A percentile compares a stretch with the other conserved stretches of the same genome.
These are phyloP conservation scores for Zoysia japonica DNA, from an alignment of 176 grass and related monocot genomes.

Conservation along the genomic window DNA sequence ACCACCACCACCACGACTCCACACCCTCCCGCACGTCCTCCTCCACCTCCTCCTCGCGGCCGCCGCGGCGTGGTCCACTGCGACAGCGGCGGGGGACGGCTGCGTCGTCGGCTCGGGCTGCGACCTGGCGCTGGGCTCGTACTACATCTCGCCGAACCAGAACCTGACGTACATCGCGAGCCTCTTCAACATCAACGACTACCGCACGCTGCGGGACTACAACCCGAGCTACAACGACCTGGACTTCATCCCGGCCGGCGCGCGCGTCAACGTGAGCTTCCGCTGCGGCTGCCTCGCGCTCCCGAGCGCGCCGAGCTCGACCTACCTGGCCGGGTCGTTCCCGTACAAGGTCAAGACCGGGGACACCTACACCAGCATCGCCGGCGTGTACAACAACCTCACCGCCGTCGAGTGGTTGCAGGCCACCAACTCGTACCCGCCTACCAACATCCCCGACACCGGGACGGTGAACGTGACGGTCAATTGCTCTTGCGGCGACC, in stretches of 20 bases:
- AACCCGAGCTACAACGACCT: conserved; percentile 24
- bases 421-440: conserved; percentile 42
- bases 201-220: conserved; percentile 15
- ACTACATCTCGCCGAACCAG: conserved; percentile 29
- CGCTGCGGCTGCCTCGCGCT: not conserved
- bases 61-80: accelerated
- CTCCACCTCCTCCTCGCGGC: conserved; percentile 9
- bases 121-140: conserved; percentile 60
- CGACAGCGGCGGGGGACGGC: conserved; percentile 26
- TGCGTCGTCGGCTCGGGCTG: not conserved
- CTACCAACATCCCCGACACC: conserved; percentile 45
- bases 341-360: not conserved
- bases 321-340: conserved; percentile 47
- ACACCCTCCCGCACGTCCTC: not conserved
- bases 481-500: conserved; percentile 84
- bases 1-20: too few species aligned
- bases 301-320: not conserved
- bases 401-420: conserved; percentile 53
- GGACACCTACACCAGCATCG: conserved; percentile 37
- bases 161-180: conserved; percentile 51
- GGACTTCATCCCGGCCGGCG: not conserved
- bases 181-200: conserved; percentile 41
- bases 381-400: conserved; percentile 44
- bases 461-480: conserved; percentile 48
- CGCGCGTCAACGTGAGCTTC: conserved; percentile 28